A percentile compares a stretch with the other conserved stretches of the same genome.
Conservation (phyloP, 768 basidiomycete species). For the Collybiopsis luxurians region DNA sequence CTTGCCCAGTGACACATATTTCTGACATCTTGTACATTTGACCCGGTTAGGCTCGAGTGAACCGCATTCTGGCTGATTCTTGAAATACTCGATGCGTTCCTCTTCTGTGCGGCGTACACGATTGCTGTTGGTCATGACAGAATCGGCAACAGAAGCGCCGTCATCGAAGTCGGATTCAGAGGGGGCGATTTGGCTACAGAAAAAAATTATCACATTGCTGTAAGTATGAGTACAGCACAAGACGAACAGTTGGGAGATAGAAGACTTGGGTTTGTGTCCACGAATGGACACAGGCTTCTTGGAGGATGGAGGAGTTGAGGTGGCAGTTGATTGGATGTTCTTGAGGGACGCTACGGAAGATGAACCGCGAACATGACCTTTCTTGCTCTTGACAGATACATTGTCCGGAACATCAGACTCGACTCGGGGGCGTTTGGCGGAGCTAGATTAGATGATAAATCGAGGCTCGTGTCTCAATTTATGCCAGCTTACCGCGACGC, state of each 20-base stretch:
- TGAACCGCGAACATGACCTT: slow-evolving; percentile 20
- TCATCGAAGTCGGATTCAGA: slow-evolving; percentile 44
- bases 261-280: slow-evolving; percentile 13
- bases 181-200: not conserved
- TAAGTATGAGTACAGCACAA: not conserved
- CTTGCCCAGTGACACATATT: slow-evolving; percentile 54
- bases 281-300: slow-evolving; percentile 15
- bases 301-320: slow-evolving; percentile 15
- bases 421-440: slow-evolving; percentile 23
- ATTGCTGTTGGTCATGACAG: slow-evolving; percentile 36
- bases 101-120: slow-evolving; percentile 54
- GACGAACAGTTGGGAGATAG: slow-evolving; percentile 1
- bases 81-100: slow-evolving; percentile 63
- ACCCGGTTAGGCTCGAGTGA: slow-evolving; percentile 52
- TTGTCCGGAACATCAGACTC: slow-evolving; percentile 13
- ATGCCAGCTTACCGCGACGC: not conserved
- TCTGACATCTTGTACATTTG: slow-evolving; percentile 57
- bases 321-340: slow-evolving; percentile 13
- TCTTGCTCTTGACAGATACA: slow-evolving; percentile 19
- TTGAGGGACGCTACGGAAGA: slow-evolving; percentile 32
- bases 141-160: slow-evolving; percentile 52
- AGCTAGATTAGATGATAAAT: slow-evolving; percentile 12
- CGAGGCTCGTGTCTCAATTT: not conserved
- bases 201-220: not conserved
- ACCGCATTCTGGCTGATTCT: slow-evolving; percentile 57